Percentiles rank a stretch among this genome's conserved stretches.
Evolutionary conservation across 495 filamentous ascomycete species (phyloP).

Genomic region (Sordaria brevicollis): DNA sequence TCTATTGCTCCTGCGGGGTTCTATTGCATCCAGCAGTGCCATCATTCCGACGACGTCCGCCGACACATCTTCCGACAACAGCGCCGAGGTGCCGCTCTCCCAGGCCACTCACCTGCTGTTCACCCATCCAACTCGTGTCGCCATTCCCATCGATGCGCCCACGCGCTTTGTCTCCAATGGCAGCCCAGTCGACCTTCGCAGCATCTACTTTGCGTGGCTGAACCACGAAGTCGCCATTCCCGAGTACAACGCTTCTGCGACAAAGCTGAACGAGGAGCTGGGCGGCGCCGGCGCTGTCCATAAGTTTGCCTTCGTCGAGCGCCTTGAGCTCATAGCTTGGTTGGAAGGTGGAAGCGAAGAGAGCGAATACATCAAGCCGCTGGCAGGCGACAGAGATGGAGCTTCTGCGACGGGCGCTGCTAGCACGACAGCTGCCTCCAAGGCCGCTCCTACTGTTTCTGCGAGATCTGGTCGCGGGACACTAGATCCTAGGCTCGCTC

Average conservation of each 20-base stretch:
- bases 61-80: slow-evolving; percentile 32
- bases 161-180: slow-evolving; percentile 69
- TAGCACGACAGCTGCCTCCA: slow-evolving; percentile 35
- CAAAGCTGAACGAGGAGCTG: slow-evolving; percentile 72
- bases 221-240: slow-evolving; percentile 81
- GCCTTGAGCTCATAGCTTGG: slow-evolving; percentile 83
- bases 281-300: slow-evolving; percentile 54
- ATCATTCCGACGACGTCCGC: slow-evolving; percentile 60
- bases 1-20: slow-evolving; percentile 66
- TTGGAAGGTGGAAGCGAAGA: slow-evolving; percentile 82
- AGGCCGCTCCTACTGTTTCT: slow-evolving; percentile 37
- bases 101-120: slow-evolving; percentile 79
- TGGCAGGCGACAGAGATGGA: slow-evolving; percentile 52
- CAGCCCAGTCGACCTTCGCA: slow-evolving; percentile 75
- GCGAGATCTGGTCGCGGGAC: slow-evolving; percentile 47
- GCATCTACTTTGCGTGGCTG: slow-evolving; percentile 89
- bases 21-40: slow-evolving; percentile 55
- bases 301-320: slow-evolving; percentile 81
- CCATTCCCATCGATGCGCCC: slow-evolving; percentile 61
- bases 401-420: slow-evolving; percentile 33
- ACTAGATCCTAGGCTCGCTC: slow-evolving; percentile 68
- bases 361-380: slow-evolving; percentile 80
- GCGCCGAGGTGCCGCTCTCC: slow-evolving; percentile 44
- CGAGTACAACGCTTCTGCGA: slow-evolving; percentile 77
- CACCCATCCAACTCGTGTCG: slow-evolving; percentile 46